phyloP scores from a whole-genome alignment of 2,329 filamentous ascomycete genomes.

The Botrytis sinoallii region DNA sequence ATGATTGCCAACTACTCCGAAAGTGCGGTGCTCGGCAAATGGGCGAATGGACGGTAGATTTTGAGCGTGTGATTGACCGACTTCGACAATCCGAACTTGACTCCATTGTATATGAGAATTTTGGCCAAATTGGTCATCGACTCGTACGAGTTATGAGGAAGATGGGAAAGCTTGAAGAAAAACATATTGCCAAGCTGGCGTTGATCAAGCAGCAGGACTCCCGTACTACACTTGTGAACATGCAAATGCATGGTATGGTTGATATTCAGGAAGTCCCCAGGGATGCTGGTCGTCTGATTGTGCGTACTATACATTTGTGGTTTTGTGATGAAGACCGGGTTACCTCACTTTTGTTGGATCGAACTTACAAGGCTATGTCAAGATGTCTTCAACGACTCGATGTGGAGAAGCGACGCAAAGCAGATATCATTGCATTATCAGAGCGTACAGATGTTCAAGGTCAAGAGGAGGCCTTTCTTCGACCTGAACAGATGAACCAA shows the following conservation, averaged over 20 bases:
- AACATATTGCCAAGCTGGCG: constrained; percentile 74
- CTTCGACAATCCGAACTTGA: constrained; percentile 79
- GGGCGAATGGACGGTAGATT: constrained; percentile 82
- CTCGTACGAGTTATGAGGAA: constrained; percentile 81
- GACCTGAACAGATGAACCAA: constrained; percentile 66
- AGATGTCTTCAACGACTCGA: constrained; percentile 77
- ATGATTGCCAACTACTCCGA: constrained; percentile 64
- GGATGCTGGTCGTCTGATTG: constrained; percentile 77
- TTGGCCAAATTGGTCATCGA: constrained; percentile 73
- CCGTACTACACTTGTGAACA: constrained; percentile 76
- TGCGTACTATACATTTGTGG: constrained; percentile 86
- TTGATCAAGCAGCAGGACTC: constrained; percentile 84
- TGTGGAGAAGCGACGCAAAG: constrained; percentile 69
- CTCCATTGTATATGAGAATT: constrained; percentile 72
- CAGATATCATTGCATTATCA: constrained; percentile 73
- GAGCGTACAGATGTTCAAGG: constrained; percentile 82
- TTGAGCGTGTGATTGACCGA: constrained; percentile 65
- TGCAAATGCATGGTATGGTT: constrained; percentile 82
- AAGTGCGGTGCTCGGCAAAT: constrained; percentile 61
- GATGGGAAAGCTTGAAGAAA: constrained; percentile 94
- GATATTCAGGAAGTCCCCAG: constrained; percentile 93
- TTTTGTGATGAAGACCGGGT: constrained; percentile 79
- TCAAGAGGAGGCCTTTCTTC: constrained; percentile 72
- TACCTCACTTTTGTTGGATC: constrained; percentile 67
- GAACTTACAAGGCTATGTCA: constrained; percentile 86